Percentiles rank a stretch among this genome's conserved stretches.
Evolutionary conservation across 2,329 filamentous ascomycete species (phyloP).

Genomic region (Cladophialophora carrionii): DNA sequence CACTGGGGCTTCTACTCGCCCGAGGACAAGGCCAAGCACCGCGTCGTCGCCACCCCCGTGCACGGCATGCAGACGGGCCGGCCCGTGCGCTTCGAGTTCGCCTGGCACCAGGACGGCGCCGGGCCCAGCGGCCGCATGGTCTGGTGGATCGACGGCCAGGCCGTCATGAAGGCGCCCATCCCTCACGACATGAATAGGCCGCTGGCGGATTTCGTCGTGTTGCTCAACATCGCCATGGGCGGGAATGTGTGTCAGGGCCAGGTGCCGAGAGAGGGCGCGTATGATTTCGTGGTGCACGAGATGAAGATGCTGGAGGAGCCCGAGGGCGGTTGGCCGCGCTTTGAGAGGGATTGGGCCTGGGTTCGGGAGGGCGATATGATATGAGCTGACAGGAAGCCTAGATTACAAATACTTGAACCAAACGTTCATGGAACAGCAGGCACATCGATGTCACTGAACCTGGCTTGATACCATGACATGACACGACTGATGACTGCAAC

Average conservation of each 20-base stretch:
- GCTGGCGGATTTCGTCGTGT: slow-evolving; percentile 35
- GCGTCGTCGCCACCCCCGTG: slow-evolving; percentile 32
- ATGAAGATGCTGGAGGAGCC: slow-evolving; percentile 34
- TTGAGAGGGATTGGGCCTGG: slow-evolving; percentile 34
- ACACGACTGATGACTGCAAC: not conserved
- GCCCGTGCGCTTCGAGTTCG: slow-evolving; percentile 37
- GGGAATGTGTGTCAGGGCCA: slow-evolving; percentile 38
- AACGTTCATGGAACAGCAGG: too few species aligned
- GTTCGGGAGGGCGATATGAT: slow-evolving; percentile 32
- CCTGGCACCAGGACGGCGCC: slow-evolving; percentile 32
- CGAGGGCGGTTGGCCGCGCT: slow-evolving; percentile 37
- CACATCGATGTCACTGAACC: not conserved
- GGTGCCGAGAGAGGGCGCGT: slow-evolving; percentile 32
- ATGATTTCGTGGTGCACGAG: slow-evolving; percentile 38
- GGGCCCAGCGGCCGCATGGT: slow-evolving; percentile 23
- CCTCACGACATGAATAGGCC: slow-evolving; percentile 32
- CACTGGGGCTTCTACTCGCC: slow-evolving; percentile 38
- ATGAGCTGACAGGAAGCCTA: not conserved
- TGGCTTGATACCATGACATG: not conserved
- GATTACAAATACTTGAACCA: not conserved
- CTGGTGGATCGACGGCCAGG: slow-evolving; percentile 38
- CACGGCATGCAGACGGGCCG: slow-evolving; percentile 31
- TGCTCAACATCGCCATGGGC: slow-evolving; percentile 39
- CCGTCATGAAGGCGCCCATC: slow-evolving; percentile 38
- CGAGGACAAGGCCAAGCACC: slow-evolving; percentile 37